These are phyloP conservation scores for Kockiozyma suomiensis DNA, from an alignment of 805 yeast genomes.

Conservation along the genomic window DNA sequence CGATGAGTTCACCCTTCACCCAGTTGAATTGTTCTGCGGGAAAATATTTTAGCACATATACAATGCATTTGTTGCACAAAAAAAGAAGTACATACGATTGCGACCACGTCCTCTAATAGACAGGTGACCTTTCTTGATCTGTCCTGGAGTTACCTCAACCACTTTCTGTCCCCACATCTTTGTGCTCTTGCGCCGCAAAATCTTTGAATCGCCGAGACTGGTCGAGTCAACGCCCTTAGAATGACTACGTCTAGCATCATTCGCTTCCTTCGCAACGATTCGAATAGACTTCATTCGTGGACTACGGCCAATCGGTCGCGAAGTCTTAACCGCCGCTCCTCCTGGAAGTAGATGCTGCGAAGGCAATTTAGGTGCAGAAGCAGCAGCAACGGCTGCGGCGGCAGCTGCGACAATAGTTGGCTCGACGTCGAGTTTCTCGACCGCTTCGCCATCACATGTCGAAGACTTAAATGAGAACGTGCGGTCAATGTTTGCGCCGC, in stretches of 20 bases:
- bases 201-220: conserved; percentile 24
- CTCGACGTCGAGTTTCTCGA: conserved; percentile 26
- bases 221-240: conserved; percentile 22
- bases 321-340: not conserved
- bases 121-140: conserved; percentile 23
- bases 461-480: conserved; percentile 25
- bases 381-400: conserved; percentile 10
- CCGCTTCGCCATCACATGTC: conserved; percentile 18
- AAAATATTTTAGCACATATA: conserved; percentile 43
- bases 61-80: no score
- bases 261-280: conserved; percentile 90
- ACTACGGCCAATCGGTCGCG: conserved; percentile 43
- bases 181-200: conserved; percentile 76
- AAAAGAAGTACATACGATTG: conserved; percentile 52
- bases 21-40: conserved; percentile 88
- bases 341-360: not conserved
- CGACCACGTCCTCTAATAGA: conserved; percentile 49
- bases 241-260: conserved; percentile 56
- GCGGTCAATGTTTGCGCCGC: conserved; percentile 20
- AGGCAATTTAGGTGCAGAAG: not conserved
- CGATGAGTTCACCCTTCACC: conserved; percentile 96
- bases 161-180: conserved; percentile 98
- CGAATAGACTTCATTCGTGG: conserved; percentile 85
- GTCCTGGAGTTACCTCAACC: conserved; percentile 79
- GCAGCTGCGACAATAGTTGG: conserved; percentile 8